phyloP scores from a whole-genome alignment of 495 filamentous ascomycete species.

The Tuber calosporum region DNA sequence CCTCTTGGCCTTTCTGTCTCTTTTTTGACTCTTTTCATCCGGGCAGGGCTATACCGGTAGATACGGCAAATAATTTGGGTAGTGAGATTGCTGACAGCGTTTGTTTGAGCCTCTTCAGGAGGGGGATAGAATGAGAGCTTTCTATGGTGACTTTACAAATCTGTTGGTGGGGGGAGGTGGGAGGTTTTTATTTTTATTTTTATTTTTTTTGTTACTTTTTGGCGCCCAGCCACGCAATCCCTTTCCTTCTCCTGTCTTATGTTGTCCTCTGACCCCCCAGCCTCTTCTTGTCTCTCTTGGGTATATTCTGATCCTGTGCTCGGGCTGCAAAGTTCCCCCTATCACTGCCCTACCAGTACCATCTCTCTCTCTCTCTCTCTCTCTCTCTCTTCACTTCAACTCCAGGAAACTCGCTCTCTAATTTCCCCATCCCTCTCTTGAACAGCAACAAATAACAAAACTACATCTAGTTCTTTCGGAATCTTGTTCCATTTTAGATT shows the following conservation, averaged over 20 bases:
- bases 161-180: background rate
- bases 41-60: background rate
- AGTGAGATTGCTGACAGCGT: background rate
- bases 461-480: background rate
- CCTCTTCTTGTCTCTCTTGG: background rate
- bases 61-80: background rate
- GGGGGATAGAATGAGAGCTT: background rate
- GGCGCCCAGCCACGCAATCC: background rate
- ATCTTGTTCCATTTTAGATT: background rate
- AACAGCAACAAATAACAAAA: background rate
- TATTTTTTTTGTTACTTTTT: background rate
- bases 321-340: background rate
- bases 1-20: background rate
- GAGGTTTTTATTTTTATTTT: background rate
- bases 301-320: background rate
- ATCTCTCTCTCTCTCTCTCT: background rate
- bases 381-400: background rate
- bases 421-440: constrained; percentile 2
- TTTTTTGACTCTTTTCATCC: background rate
- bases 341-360: background rate
- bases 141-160: background rate
- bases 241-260: background rate
- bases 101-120: background rate
- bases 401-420: background rate
- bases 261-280: background rate